Percentiles rank a stretch among this genome's conserved stretches.
phyloP scores from a whole-genome alignment of 2,329 filamentous ascomycete genomes.

The Curvularia lunata region DNA sequence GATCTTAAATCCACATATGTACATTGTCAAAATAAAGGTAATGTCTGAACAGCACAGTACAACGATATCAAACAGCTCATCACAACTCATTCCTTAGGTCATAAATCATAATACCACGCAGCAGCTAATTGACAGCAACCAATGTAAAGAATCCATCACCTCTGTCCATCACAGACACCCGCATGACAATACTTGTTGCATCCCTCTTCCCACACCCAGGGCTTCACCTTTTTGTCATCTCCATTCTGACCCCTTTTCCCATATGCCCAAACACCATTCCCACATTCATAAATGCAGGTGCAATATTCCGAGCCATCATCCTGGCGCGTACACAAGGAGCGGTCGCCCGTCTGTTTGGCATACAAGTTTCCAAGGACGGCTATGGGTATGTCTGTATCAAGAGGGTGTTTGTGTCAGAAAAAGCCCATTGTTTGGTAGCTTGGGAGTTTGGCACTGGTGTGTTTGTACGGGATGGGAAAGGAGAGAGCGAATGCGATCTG shows the following conservation, averaged over 20 bases:
- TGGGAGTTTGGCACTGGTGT: neutral
- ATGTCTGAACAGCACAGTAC: neutral
- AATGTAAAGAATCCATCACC: neutral
- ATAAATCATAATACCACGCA: neutral
- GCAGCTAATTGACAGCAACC: neutral
- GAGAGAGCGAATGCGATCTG: too few relatives aligned
- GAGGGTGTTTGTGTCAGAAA: neutral
- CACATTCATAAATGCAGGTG: constrained; percentile 28
- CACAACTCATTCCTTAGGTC: neutral
- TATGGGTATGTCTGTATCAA: constrained; percentile 18
- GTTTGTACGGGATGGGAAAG: too few relatives aligned
- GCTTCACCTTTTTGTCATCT: neutral
- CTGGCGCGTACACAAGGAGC: constrained; percentile 15
- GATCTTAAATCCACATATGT: too few relatives aligned
- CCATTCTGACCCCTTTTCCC: neutral
- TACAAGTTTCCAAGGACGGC: constrained; percentile 17
- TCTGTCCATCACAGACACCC: constrained; percentile 23
- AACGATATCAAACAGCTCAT: neutral
- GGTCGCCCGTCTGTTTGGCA: constrained; percentile 21
- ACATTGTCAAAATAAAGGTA: too few relatives aligned
- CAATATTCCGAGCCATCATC: constrained; percentile 18
- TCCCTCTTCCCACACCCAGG: constrained; percentile 9
- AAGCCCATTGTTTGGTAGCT: neutral
- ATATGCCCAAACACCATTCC: constrained; percentile 24
- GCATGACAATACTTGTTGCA: constrained; percentile 27